Evolutionary conservation across 208 protist species (phyloP).

Genomic region (Tritrichomonas foetus): DNA sequence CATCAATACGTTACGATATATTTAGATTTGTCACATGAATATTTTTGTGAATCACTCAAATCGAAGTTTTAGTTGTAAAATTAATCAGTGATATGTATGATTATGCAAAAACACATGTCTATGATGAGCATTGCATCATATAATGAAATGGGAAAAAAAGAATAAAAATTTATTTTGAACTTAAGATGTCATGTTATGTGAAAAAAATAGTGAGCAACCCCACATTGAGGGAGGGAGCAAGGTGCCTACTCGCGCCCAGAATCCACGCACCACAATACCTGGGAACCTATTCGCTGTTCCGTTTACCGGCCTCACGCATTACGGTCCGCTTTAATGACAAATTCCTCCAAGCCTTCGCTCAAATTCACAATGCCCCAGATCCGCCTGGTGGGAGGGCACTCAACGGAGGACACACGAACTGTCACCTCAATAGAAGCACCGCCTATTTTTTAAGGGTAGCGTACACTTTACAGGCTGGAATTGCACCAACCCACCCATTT

Average conservation of each 20-base stretch:
- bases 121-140: no score
- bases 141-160: no score
- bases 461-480: conserved; percentile 33
- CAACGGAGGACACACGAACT: neutral
- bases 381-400: conserved; percentile 31
- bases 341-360: neutral
- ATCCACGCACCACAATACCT: conserved; percentile 11
- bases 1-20: no score
- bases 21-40: no score
- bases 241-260: conserved; percentile 8
- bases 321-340: neutral
- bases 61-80: no score
- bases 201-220: no score
- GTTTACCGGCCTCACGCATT: conserved; percentile 42
- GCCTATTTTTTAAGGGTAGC: conserved; percentile 30
- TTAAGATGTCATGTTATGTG: no score
- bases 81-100: no score
- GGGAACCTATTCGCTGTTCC: conserved; percentile 41
- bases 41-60: no score
- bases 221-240: neutral
- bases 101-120: no score
- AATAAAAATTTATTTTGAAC: no score
- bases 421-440: neutral
- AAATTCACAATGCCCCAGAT: neutral
- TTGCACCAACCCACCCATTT: conserved; percentile 35